These are phyloP conservation scores for Pseudomonodictys pantanalensis DNA, from an alignment of 495 filamentous ascomycete genomes.

Conservation along the genomic window DNA sequence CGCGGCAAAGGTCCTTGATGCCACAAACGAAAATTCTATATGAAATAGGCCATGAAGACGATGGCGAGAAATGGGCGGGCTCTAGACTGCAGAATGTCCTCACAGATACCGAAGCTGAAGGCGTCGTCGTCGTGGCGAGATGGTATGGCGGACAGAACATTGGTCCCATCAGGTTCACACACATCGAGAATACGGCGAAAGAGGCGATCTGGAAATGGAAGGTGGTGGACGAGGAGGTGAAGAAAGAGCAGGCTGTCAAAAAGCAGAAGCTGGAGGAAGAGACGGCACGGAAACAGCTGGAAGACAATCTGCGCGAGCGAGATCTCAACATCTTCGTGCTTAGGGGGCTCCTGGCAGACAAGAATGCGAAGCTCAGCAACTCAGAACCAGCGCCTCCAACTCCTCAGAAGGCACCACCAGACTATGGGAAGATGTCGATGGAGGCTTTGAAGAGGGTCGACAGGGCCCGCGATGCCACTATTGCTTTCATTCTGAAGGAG, in stretches of 20 bases:
- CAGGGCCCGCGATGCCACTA: slow-evolving; percentile 46
- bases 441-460: slow-evolving; percentile 40
- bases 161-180: slow-evolving; percentile 47
- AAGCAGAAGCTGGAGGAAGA: slow-evolving; percentile 38
- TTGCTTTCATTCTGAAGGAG: slow-evolving; percentile 44
- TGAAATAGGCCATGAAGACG: slow-evolving; percentile 46
- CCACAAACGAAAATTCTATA: slow-evolving; percentile 29
- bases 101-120: slow-evolving; percentile 36
- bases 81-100: slow-evolving; percentile 43
- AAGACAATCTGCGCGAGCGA: slow-evolving; percentile 36
- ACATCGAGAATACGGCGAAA: slow-evolving; percentile 43
- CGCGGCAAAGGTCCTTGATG: slow-evolving; percentile 34
- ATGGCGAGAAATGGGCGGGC: slow-evolving; percentile 47
- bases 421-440: slow-evolving; percentile 41
- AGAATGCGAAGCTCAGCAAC: slow-evolving; percentile 24
- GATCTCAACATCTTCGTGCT: slow-evolving; percentile 44
- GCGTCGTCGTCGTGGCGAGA: slow-evolving; percentile 46
- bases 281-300: slow-evolving; percentile 31
- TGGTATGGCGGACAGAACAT: slow-evolving; percentile 50
- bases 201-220: slow-evolving; percentile 40
- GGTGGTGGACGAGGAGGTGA: slow-evolving; percentile 24
- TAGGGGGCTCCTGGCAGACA: slow-evolving; percentile 41
- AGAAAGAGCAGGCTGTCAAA: slow-evolving; percentile 27
- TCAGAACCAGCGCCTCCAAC: slow-evolving; percentile 18
- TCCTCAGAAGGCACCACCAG: slow-evolving; percentile 29